Base-by-base conservation (phyloP, 2,329 filamentous ascomycete species). In the Clathrospora elynae region DNA sequence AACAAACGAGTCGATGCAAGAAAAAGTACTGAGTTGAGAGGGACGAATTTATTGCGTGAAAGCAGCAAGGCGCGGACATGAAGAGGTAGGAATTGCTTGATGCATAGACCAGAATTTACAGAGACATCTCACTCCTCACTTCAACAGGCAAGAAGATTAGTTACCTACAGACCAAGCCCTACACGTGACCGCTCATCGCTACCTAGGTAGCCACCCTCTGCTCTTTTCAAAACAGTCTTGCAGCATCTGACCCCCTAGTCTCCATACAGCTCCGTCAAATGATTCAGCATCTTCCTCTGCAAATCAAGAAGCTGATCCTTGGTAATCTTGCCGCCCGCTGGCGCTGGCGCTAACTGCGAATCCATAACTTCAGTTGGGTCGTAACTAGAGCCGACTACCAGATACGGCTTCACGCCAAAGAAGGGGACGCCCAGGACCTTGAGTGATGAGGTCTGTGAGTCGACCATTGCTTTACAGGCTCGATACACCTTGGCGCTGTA, bases 401-500 rank as follows among this genome's bases (percentile, higher is more conserved):
- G 45, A 28, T 63, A 46, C 6, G 51, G 46, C 30, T 55, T 54
- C 6, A 61, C 47, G 6, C 65, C 59, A 34, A 68, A 69, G 40
- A 69, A 69, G 0, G 66, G 66, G 9, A 68, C 63, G 7, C 64
- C 81, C 20, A 86, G 62, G 6, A 66, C 71, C 42, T 79, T 79
- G 32, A 87, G 64, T 51, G 82, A 80, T 1, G 67, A 64, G 5
- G 72, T 74, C 66, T 85, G 80, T 10, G 78, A 77, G n/a, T 74
- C 72, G 0, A 78, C 75, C 83, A 87, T 85, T 8, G 79, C 72
- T 26, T 68, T 68, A 35, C 79, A 78, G 2, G 82, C 83, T 40
- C 72, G 75, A 54, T 85, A 80, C 11, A 87, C 80, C 59, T 87
- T 87, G 37, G 70, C 67, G 51, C 86, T 82, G 59, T 83, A 86